Evolutionary conservation across 352 stramenopile genomes (phyloP).

Genomic region (Phytophthora agathidicida): DNA sequence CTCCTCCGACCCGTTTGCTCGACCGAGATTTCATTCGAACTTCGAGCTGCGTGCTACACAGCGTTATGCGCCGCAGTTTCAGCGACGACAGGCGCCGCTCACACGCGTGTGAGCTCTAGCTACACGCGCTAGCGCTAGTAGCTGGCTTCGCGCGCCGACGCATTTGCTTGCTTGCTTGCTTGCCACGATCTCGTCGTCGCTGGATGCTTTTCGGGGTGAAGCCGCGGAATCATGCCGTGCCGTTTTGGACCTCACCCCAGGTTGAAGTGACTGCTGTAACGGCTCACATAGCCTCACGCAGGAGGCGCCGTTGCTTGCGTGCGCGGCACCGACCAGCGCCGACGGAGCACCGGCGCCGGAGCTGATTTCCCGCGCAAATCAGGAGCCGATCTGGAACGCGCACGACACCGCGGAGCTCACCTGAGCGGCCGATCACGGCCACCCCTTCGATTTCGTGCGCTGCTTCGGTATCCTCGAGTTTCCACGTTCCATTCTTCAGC

Average conservation of each 20-base stretch:
- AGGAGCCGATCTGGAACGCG: conserved; percentile 24
- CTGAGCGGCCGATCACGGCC: conserved; percentile 16
- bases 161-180: background rate
- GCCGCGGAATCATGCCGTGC: conserved; percentile 6
- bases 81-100: conserved; percentile 16
- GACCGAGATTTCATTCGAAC: background rate
- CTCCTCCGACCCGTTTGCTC: conserved; percentile 26
- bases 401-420: conserved; percentile 25
- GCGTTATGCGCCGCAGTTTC: conserved; percentile 9
- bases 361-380: conserved; percentile 30
- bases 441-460: conserved; percentile 5
- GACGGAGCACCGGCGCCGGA: conserved; percentile 1
- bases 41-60: background rate
- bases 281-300: background rate
- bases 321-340: conserved; percentile 12
- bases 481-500: background rate
- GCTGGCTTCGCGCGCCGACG: background rate
- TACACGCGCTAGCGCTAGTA: background rate
- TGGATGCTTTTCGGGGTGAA: background rate
- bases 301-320: conserved; percentile 1
- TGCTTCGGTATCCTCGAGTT: background rate
- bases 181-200: background rate
- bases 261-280: conserved; percentile 4
- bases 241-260: too few species aligned
- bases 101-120: background rate